Evolutionary conservation across 208 protist species (phyloP), one percentile per base, ranked within the genome.

Genomic region (Leishmania martiniquensis): DNA sequence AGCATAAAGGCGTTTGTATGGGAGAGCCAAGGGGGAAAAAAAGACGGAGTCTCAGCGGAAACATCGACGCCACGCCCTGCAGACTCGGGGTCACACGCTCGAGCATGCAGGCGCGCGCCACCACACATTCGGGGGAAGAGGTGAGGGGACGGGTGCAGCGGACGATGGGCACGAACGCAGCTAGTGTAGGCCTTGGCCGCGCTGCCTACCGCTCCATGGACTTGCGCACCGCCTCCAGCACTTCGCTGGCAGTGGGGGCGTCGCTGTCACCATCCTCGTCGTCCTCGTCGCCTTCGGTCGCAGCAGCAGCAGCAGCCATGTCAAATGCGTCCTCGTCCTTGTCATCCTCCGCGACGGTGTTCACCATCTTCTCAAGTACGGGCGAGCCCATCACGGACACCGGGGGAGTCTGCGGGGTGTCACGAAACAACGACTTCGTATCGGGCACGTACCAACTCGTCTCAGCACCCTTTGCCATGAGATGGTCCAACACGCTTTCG

Each of bases 381-480:
- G 89, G 90, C 34, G 91, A 91, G 2, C 85, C 87, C 74, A 89
- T 87, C 70, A 88, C 78, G 9, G 82, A 87, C 37, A 78, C 78
- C 4, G 81, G 81, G 29, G 85, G 82, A 22, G 86, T 88, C 44
- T 85, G 77, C 49, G 87, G 84, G 1, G 81, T 84, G n/a, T 88
- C 86, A 75, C 73, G 76, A 79, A 91, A 92, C 55, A 87, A 67
- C 68, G 81, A 73, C 51, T 86, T 87, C 9, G 86, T 85, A 60
- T 94, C 89, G 47, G 94, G 94, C 68, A 97, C 95, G 79, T 94
- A 94, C 95, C 95, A 98, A 73, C 93, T 97, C 70, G 90, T 96
- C 78, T 97, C 89, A 13, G 92, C 88, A 15, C 97, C 97, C 65
- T 91, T 95, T 6, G 87, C 91, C 77, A 98, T 88, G 1, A 99